A percentile compares a stretch with the other conserved stretches of the same genome.
These are phyloP conservation scores for Anacardium occidentale DNA, from an alignment of 345 rosid species.

Conservation along the genomic window DNA sequence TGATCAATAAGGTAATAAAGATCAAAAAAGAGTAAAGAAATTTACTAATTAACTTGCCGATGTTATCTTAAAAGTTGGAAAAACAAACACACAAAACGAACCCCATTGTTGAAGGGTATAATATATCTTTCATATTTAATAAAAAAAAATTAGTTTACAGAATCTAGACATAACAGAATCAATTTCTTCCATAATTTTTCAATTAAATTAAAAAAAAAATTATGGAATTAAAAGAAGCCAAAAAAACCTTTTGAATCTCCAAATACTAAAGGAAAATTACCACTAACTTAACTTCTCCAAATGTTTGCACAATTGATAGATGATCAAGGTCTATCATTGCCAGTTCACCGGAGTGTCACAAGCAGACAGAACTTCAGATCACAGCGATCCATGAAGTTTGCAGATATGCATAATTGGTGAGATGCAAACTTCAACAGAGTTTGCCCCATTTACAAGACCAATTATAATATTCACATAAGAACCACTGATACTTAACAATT, in stretches of 20 bases:
- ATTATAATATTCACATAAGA: not conserved
- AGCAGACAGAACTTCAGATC: too few relatives aligned
- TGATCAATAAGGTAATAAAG: not conserved
- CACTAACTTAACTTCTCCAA: not conserved
- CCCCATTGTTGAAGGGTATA: not conserved
- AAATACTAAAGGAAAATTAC: not conserved
- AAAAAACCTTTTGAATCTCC: not conserved
- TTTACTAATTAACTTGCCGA: not conserved
- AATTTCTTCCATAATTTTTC: not conserved
- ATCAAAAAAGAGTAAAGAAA: not conserved
- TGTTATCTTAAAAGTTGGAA: too few relatives aligned
- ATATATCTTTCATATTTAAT: not conserved
- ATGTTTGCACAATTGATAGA: not conserved
- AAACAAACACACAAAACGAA: too few relatives aligned
- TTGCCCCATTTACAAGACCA: not conserved
- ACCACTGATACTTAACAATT: not conserved
- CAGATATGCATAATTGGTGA: not conserved
- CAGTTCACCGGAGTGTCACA: not conserved
- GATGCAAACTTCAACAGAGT: not conserved
- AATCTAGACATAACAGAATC: not conserved
- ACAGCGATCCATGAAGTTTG: not conserved
- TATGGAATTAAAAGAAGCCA: not conserved
- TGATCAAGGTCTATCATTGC: not conserved
- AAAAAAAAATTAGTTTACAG: not conserved
- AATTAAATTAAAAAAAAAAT: not conserved